Percentiles rank a stretch among this genome's conserved stretches.
Conservation (phyloP, 495 filamentous ascomycete species). For the Tuber calosporum region DNA sequence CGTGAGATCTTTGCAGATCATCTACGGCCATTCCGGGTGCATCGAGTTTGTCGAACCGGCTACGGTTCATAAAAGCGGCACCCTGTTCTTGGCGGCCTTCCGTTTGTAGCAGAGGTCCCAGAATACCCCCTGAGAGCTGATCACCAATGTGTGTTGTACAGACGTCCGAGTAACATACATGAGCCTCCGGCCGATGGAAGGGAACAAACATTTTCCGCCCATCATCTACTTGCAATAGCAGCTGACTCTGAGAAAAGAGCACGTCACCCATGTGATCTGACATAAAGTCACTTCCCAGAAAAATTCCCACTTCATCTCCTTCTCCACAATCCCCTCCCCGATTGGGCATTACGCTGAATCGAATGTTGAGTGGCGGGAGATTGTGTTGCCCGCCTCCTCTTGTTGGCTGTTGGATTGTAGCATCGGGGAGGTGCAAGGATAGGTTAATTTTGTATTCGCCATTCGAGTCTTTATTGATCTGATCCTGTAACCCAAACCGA, state of each 20-base stretch:
- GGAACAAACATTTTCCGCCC: constrained; percentile 84
- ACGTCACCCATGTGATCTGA: constrained; percentile 84
- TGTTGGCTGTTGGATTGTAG: constrained; percentile 68
- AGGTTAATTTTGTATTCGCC: constrained; percentile 63
- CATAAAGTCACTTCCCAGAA: constrained; percentile 80
- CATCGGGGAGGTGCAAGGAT: constrained; percentile 82
- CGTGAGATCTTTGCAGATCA: constrained; percentile 19
- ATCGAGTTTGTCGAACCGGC: constrained; percentile 11
- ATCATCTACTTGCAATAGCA: constrained; percentile 80
- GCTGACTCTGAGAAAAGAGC: constrained; percentile 79
- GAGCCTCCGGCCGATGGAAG: constrained; percentile 87
- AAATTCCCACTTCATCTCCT: constrained; percentile 55
- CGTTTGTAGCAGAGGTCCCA: constrained; percentile 14
- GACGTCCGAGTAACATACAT: constrained; percentile 67
- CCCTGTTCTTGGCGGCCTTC: constrained; percentile 7
- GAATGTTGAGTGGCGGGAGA: constrained; percentile 67
- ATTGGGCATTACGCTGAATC: constrained; percentile 58
- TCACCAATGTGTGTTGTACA: constrained; percentile 45
- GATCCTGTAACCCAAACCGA: constrained; percentile 60
- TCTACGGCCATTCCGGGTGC: constrained; percentile 13
- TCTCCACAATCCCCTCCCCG: constrained; percentile 48
- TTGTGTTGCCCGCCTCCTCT: constrained; percentile 60
- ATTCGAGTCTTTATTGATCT: constrained; percentile 57
- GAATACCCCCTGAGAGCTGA: constrained; percentile 17
- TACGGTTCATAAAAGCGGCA: constrained; percentile 3